Evolutionary conservation across 2,329 filamentous ascomycete species (phyloP), one percentile per base, ranked within the genome.

Genomic region (Dactylonectria estremocensis): DNA sequence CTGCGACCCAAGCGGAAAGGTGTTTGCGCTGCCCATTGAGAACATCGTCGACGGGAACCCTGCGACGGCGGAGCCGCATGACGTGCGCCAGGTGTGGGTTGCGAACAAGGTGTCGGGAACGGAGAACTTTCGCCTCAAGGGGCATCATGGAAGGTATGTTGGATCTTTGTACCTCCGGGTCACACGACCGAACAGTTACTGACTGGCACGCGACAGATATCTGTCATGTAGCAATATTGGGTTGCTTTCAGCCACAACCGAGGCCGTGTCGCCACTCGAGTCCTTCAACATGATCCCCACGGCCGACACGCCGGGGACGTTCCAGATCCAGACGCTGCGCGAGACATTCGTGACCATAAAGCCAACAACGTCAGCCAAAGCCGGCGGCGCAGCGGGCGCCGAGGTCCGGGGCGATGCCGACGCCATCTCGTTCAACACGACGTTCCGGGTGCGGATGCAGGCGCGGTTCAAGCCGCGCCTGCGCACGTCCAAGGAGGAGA

Each of bases 41-140:
- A 98, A 98, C 78, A 91, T 97, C 40, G 88, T 97, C 67, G 95
- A 98, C 64, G 90, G 86, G 28, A 92, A 97, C 78, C 89, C 93
- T 3, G 80, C 87, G n/a, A 97, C 91, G 5, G 94, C 95, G 9
- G 96, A 99, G 82, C 96, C 96, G 56, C 95, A 98, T 80, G 95
- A 98, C 80, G 95, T 98, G 67, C 87, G 95, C 68, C 95, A 98
- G 83, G 96, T 99, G 16, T 99, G 95, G 93, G 90, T 98, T 71
- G 94, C 93, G 67, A 97, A 93, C 74, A 89, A 88, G 72, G 91
- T 98, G 13, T 89, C 92, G 1, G 95, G 95, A 3, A 95, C 93
- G 1, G 93, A 97, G 70, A 87, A 88, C 37, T 92, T 94, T 74
- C 92, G 93, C 65, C 93, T 99, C 80, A 98, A 97, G 82, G 94